Evolutionary conservation across 2,329 filamentous ascomycete genomes (phyloP).

Genomic region (Trichophyton simii): DNA sequence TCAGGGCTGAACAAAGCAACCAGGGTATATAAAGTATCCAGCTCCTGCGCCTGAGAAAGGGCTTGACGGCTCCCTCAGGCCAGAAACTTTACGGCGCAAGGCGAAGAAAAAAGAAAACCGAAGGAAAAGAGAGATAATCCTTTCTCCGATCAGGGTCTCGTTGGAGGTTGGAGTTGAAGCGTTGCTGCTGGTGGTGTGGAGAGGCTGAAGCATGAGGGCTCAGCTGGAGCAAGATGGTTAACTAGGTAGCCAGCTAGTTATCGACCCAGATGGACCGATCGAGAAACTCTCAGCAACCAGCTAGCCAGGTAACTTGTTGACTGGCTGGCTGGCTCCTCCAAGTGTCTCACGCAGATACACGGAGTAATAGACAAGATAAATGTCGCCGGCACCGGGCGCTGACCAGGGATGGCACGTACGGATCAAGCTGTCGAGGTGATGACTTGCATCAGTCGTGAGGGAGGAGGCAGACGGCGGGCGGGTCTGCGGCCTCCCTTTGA

Average conservation of each 20-base stretch:
- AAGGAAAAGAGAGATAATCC: background rate
- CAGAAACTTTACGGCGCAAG: background rate
- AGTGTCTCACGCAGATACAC: no score
- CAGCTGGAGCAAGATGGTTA: background rate
- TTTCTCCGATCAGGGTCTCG: background rate
- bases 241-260: no score
- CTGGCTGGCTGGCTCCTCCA: no score
- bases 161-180: background rate
- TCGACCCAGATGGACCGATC: background rate
- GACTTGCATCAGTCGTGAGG: background rate
- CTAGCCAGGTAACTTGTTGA: background rate
- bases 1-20: background rate
- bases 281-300: background rate
- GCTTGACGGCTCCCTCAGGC: background rate
- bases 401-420: background rate
- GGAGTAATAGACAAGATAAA: no score
- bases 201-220: conserved; percentile 2
- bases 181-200: background rate
- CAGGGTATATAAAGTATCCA: background rate
- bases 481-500: background rate
- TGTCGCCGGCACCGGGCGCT: no score
- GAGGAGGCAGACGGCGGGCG: background rate
- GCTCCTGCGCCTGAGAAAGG: background rate
- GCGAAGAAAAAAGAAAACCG: background rate
- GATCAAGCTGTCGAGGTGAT: background rate